Evolutionary conservation across 345 rosid genomes (phyloP).

Genomic region (Isatis tinctoria): DNA sequence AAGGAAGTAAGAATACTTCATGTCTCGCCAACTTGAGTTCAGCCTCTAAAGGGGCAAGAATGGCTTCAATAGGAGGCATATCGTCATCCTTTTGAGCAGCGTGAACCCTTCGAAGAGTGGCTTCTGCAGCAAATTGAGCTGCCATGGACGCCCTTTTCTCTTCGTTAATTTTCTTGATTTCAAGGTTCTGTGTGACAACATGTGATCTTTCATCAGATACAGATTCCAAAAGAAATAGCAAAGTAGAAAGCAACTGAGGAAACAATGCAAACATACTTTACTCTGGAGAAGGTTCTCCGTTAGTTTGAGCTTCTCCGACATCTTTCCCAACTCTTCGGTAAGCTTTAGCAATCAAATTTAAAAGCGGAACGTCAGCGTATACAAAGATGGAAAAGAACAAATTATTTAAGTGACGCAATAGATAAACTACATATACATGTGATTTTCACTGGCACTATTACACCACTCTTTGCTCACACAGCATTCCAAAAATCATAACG

Average conservation of each 20-base stretch:
- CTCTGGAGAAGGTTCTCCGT: constrained; percentile 78
- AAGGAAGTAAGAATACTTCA: constrained; percentile 47
- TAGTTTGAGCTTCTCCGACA: constrained; percentile 92
- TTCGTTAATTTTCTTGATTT: constrained; percentile 92
- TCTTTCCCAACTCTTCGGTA: constrained; percentile 84
- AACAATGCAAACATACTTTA: constrained; percentile 48
- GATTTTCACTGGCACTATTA: not conserved
- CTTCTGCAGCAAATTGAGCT: constrained; percentile 99
- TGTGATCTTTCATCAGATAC: constrained; percentile 6
- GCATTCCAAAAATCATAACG: not conserved
- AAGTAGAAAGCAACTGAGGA: not conserved
- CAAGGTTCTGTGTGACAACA: constrained; percentile 78
- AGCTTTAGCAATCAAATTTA: constrained; percentile 46
- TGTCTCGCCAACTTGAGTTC: constrained; percentile 94
- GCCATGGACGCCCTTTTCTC: constrained; percentile 99
- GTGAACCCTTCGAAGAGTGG: constrained; percentile 96
- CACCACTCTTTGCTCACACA: not conserved
- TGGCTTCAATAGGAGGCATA: constrained; percentile 99
- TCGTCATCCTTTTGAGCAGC: constrained; percentile 99
- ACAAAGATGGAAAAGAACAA: not conserved
- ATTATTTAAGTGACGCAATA: not conserved
- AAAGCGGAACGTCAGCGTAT: constrained; percentile 16
- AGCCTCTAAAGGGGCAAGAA: constrained; percentile 99
- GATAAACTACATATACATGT: not conserved
- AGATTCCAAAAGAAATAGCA: not conserved